A percentile compares a stretch with the other conserved stretches of the same genome.
phyloP scores from a whole-genome alignment of 371 early-diverging fungal species.

The Batrachochytrium dendrobatidis region DNA sequence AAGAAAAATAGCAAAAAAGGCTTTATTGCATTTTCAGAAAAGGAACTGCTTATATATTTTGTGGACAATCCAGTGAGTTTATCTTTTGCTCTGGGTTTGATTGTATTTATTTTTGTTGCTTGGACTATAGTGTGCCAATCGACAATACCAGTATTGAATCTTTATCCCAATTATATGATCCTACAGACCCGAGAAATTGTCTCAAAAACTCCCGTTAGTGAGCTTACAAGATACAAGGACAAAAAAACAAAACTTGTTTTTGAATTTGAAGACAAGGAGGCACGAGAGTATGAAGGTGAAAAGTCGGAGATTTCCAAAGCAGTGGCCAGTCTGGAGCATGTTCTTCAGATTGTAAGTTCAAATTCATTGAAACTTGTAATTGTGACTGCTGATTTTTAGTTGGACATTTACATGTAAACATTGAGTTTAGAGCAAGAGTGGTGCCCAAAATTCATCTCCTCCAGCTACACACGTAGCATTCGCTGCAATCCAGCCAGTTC shows the following conservation, averaged over 20 bases:
- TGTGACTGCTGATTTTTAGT: too few species aligned
- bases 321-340: conserved; percentile 18
- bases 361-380: too few species aligned
- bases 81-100: too few species aligned
- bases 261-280: conserved; percentile 22
- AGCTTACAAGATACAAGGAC: conserved; percentile 22
- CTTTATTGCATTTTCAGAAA: conserved; percentile 28
- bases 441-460: not conserved
- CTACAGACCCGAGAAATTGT: conserved; percentile 1
- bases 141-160: too few species aligned
- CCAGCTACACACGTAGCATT: not conserved
- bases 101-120: too few species aligned
- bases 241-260: conserved; percentile 33
- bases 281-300: conserved; percentile 35
- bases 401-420: too few species aligned
- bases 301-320: conserved; percentile 30
- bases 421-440: too few species aligned
- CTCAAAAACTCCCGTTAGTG: conserved; percentile 16
- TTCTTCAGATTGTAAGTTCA: conserved; percentile 15
- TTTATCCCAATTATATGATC: too few species aligned
- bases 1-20: conserved; percentile 38
- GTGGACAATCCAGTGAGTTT: conserved; percentile 9
- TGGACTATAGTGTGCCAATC: too few species aligned
- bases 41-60: conserved; percentile 30
- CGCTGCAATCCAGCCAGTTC: too few species aligned